Evolutionary conservation across 805 yeast species (phyloP).

Genomic region (Komagataella pastoris): DNA sequence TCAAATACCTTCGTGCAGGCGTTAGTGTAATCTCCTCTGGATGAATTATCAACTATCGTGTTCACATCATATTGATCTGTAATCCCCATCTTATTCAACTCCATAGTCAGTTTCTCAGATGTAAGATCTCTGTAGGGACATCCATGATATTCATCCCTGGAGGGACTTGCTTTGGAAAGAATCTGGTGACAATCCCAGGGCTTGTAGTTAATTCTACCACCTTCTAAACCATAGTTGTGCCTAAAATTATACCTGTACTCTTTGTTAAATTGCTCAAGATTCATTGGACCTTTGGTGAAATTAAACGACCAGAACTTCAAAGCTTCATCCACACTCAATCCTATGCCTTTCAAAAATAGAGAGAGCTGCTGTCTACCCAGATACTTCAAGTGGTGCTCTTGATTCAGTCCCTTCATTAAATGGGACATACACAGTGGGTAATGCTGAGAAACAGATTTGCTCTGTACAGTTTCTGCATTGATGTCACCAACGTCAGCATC

Average conservation of each 20-base stretch:
- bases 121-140: constrained; percentile 81
- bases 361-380: constrained; percentile 78
- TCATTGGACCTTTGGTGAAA: constrained; percentile 45
- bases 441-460: constrained; percentile 40
- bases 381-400: constrained; percentile 65
- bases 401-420: constrained; percentile 46
- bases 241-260: constrained; percentile 83
- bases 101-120: constrained; percentile 43
- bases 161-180: constrained; percentile 56
- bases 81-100: constrained; percentile 53
- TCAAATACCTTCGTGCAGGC: constrained; percentile 91
- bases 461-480: constrained; percentile 46
- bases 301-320: constrained; percentile 70
- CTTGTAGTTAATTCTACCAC: constrained; percentile 71
- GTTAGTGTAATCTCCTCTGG: constrained; percentile 57
- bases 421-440: constrained; percentile 75
- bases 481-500: constrained; percentile 29
- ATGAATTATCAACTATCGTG: constrained; percentile 53
- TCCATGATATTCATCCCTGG: constrained; percentile 65
- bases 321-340: constrained; percentile 79
- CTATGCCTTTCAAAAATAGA: constrained; percentile 79
- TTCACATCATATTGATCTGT: constrained; percentile 31
- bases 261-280: constrained; percentile 68
- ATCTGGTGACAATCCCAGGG: constrained; percentile 82
- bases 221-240: constrained; percentile 87